Percentiles rank a stretch among this genome's conserved stretches.
Evolutionary conservation across 495 filamentous ascomycete species (phyloP).

Genomic region (Diplogelasinospora grovesii): DNA sequence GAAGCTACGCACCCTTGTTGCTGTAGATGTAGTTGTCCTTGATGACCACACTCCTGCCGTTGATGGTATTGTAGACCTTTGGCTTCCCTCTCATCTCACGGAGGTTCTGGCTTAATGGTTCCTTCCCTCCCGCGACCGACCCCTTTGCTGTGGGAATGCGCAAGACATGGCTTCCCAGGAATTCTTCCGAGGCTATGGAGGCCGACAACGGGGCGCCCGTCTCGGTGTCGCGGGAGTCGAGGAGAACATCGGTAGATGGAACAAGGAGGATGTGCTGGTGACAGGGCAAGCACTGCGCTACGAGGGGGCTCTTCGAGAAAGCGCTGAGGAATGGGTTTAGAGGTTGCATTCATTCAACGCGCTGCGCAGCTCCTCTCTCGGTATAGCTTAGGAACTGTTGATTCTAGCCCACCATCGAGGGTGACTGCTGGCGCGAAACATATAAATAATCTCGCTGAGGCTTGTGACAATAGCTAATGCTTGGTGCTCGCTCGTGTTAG

Average conservation of each 20-base stretch:
- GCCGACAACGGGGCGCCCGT: conserved; percentile 70
- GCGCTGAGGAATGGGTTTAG: conserved; percentile 97
- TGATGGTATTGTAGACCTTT: conserved; percentile 84
- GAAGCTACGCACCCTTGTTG: conserved; percentile 84
- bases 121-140: conserved; percentile 54
- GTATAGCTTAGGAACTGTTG: no score
- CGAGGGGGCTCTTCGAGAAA: conserved; percentile 94
- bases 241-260: conserved; percentile 83
- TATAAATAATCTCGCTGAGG: conserved; percentile 1
- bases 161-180: conserved; percentile 93
- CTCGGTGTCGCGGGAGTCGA: conserved; percentile 84
- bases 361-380: conserved; percentile 17
- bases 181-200: conserved; percentile 82
- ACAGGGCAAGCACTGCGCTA: conserved; percentile 84
- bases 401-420: conserved; percentile 28
- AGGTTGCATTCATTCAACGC: conserved; percentile 78
- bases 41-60: conserved; percentile 87
- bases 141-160: conserved; percentile 62
- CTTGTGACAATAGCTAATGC: background rate
- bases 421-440: conserved; percentile 6
- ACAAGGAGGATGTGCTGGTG: conserved; percentile 94
- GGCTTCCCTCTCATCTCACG: conserved; percentile 90
- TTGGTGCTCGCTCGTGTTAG: background rate
- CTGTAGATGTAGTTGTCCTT: conserved; percentile 92
- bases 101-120: conserved; percentile 59